Base-by-base conservation (phyloP, 73 alveolate species). In the Tetrahymena borealis region DNA sequence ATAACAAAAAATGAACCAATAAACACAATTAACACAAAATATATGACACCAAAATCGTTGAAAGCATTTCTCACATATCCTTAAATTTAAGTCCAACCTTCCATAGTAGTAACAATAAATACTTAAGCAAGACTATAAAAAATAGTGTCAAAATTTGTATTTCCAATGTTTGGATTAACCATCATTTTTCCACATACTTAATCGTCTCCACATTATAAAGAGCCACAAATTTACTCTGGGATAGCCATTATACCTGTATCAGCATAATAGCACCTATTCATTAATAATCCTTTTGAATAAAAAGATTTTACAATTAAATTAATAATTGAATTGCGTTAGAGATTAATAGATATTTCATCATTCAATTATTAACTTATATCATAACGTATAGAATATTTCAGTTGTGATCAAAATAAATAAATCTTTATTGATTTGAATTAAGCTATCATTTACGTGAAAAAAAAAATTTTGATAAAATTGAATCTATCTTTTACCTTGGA, bases 1-100 rank as follows among this genome's bases (percentile, higher is more conserved):
- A 98, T 94, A 38, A 98, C 93, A 93, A 97, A 97, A 92, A 95
- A 98, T 10, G 99, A 98, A 9, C 99, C 98, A 9, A 97, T 92
- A 77, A 96, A 92, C 5, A 97, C 95, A 40, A 97, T 79, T n/a
- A 94, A 94, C 79, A 96, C 94, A 91, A 97, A 98, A 93, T 94
- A 95, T n/a, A 98, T 79, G 90, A 97, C 91, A 36, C 90, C 94
- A 90, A 95, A 92, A 40, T 93, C 95, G 40, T 94, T 91, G 91
- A 95, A 95, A 11, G 98, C 90, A 92, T 95, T 95, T 92, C 94
- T 90, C 33, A 95, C 98, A 42, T 90, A 92, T 36, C 96, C 94
- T 97, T 94, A 94, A 20, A 96, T 95, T 90, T 91, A 13, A n/a
- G 99, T 94, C 99, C 99, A 98, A 20, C 99, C 99, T 96, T 98